A percentile compares a stretch with the other conserved stretches of the same genome.
These are phyloP conservation scores for Phytopythium aichiense DNA, from an alignment of 352 stramenopile species.

Conservation along the genomic window DNA sequence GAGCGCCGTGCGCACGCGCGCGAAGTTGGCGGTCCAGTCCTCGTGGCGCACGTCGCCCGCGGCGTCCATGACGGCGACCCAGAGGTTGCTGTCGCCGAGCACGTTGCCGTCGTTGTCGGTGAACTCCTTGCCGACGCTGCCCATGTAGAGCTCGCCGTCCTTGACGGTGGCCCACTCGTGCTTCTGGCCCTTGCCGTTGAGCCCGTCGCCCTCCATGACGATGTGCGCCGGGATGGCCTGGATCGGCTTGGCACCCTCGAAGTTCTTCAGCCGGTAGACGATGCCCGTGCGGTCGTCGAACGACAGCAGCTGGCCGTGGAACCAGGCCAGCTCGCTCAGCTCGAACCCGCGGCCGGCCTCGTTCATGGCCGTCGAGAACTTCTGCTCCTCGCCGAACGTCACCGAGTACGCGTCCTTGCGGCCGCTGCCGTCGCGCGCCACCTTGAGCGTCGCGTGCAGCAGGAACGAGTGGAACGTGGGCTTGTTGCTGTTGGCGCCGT, in stretches of 20 bases:
- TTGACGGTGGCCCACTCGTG: constrained; percentile 99
- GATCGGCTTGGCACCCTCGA: constrained; percentile 63
- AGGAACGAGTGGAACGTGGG: constrained; percentile 89
- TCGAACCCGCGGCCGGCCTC: constrained; percentile 96
- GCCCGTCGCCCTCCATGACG: constrained; percentile 95
- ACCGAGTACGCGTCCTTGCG: constrained; percentile 58
- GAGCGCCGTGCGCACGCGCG: constrained; percentile 90
- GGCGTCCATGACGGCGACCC: constrained; percentile 91
- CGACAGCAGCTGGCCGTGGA: constrained; percentile 87
- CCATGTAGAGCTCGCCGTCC: constrained; percentile 96
- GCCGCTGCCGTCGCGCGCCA: constrained; percentile 28
- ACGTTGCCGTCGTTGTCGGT: constrained; percentile 90
- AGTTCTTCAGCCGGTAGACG: constrained; percentile 96
- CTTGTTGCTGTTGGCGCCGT: constrained; percentile 73
- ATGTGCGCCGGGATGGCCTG: constrained; percentile 93
- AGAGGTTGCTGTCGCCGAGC: constrained; percentile 96
- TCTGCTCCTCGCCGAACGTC: constrained; percentile 57
- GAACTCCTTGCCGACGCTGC: constrained; percentile 95
- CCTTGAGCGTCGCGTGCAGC: constrained; percentile 87
- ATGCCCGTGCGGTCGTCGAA: constrained; percentile 99
- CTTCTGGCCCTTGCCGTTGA: constrained; percentile 98
- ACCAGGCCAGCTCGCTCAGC: constrained; percentile 92
- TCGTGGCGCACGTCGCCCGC: constrained; percentile 81
- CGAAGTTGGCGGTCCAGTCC: constrained; percentile 94
- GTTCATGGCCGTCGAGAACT: constrained; percentile 86